Base-by-base conservation (phyloP, 164 flowering plant species). In the grape (Vitis vinifera) region DNA sequence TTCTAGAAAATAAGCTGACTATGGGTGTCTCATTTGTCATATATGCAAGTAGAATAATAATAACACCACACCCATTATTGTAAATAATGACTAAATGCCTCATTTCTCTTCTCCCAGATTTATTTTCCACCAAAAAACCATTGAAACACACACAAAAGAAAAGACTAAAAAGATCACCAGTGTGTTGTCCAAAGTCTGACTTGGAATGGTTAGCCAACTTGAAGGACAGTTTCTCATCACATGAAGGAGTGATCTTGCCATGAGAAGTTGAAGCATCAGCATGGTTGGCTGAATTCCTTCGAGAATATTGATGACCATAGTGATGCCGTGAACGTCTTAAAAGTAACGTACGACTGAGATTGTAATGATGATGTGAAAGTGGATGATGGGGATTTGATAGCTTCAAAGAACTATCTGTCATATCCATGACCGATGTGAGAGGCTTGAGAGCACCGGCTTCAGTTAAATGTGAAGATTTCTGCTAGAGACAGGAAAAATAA, bases 291-390 rank as follows among this genome's bases (percentile, higher is more conserved):
- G 81, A 65, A 51, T 63, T 73, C 48, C 83, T 69, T 55, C 81
- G 67, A 44, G 73, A 77, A 50, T 78, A 80, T 10, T 82, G 85
- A 63, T 82, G 80, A 59, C 81, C 77, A 75, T 70, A 77, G 76
- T 63, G 65, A 52, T 80, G 78, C 17, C 76, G 85, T 3, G 83
- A 74, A n/a, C 81, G 79, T 49, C 77, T 82, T 58, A 80, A 66
- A 53, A 76, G 67, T 49, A 76, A 50, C 57, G 87, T 67, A 51
- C 82, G 85, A 62, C 80, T 72, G 67, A 76, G 73, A 61, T 68
- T 77, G 29, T 75, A 62, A 51, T 61, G 67, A 16, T 72, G 75
- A 37, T 64, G 73, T 37, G 69, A 30, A 62, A 17, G 31, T 31
- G 80, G 66, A 66, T 75, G 51, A 6, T 71, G 68, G 17, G 66